phyloP scores from a whole-genome alignment of 257 asterid genomes.

The Primulina tabacum region DNA sequence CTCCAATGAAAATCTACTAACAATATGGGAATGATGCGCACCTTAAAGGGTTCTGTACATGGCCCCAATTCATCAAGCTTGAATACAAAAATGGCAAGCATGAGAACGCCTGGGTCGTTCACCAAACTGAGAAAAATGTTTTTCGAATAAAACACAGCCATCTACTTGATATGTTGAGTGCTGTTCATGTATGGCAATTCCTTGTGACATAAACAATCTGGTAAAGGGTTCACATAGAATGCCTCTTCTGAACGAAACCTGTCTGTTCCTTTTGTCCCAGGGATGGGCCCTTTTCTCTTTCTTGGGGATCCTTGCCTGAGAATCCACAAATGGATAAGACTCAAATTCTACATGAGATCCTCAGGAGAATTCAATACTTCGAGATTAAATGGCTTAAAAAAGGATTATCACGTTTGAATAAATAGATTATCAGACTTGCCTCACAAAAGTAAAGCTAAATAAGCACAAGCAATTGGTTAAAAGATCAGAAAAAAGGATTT shows the following conservation, averaged over 20 bases:
- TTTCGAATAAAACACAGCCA: background rate
- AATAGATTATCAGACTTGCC: background rate
- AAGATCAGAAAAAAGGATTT: background rate
- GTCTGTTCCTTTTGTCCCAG: slow-evolving; percentile 86
- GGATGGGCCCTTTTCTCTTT: slow-evolving; percentile 85
- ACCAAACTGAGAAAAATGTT: background rate
- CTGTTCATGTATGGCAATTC: slow-evolving; percentile 29
- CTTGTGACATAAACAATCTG: slow-evolving; percentile 81
- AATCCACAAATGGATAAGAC: slow-evolving; percentile 2
- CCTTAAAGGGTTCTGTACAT: background rate
- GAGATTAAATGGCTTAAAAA: background rate
- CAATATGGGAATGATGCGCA: background rate
- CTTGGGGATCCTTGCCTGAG: slow-evolving; percentile 95
- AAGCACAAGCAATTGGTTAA: background rate
- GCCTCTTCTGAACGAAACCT: slow-evolving; percentile 92
- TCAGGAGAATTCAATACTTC: background rate
- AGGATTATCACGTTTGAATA: background rate
- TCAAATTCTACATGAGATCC: background rate
- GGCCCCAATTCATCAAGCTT: background rate
- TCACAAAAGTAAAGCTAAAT: background rate
- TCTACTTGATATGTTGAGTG: slow-evolving; percentile 34
- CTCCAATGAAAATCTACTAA: background rate
- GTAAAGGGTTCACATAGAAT: slow-evolving; percentile 85
- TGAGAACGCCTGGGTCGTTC: background rate
- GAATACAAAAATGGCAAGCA: background rate